A percentile compares a stretch with the other conserved stretches of the same genome.
These are phyloP conservation scores for Xylaria cubensis DNA, from an alignment of 495 filamentous ascomycete genomes.

Conservation along the genomic window DNA sequence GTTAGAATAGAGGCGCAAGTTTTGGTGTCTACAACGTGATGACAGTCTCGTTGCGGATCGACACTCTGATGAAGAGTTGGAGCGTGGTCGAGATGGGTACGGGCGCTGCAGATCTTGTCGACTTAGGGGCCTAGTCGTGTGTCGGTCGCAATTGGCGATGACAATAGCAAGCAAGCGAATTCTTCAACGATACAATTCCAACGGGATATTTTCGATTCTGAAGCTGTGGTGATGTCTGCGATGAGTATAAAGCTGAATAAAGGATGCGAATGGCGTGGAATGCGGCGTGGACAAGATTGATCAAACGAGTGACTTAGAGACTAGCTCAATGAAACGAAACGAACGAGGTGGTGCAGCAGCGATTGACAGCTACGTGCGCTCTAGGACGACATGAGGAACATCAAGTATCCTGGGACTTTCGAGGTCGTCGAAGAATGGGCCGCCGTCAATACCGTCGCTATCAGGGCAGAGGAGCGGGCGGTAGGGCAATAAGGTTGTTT, in stretches of 20 bases:
- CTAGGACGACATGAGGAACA: slow-evolving; percentile 41
- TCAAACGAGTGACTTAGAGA: slow-evolving; percentile 59
- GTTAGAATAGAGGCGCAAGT: slow-evolving; percentile 1
- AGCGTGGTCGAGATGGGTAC: not conserved
- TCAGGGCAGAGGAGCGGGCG: slow-evolving; percentile 17
- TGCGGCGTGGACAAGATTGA: slow-evolving; percentile 20
- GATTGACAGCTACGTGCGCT: slow-evolving; percentile 31
- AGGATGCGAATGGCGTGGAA: slow-evolving; percentile 29
- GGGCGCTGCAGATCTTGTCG: slow-evolving; percentile 21
- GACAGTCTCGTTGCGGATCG: slow-evolving; percentile 31
- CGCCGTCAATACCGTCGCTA: slow-evolving; percentile 23
- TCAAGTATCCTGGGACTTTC: slow-evolving; percentile 29
- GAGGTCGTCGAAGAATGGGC: slow-evolving; percentile 3
- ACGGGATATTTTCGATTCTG: not conserved
- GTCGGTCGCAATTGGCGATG: not conserved
- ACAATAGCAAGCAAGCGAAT: not conserved
- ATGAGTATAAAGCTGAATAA: slow-evolving; percentile 22
- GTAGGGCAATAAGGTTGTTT: slow-evolving; percentile 29
- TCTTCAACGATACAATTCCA: not conserved
- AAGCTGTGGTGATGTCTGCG: slow-evolving; percentile 1
- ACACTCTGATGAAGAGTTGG: slow-evolving; percentile 29
- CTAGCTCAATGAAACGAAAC: slow-evolving; percentile 57
- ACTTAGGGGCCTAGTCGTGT: not conserved
- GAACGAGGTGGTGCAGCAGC: slow-evolving; percentile 26
- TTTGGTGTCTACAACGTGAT: slow-evolving; percentile 1